Base-by-base conservation (phyloP, 2,329 filamentous ascomycete species). In the Neopestalotiopsis sp. region DNA sequence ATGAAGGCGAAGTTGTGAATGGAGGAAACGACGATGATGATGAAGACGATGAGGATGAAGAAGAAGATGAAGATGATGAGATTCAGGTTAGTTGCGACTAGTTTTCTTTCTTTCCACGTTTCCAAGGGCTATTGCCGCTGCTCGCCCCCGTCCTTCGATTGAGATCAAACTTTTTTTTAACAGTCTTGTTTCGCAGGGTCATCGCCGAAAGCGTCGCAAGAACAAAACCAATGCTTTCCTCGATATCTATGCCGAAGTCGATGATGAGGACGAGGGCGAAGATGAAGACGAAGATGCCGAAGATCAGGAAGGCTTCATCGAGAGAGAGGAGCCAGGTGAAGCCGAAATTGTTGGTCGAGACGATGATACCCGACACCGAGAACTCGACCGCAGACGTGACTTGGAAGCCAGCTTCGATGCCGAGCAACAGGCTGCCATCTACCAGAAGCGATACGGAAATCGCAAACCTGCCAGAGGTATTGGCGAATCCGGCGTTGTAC, bases 191-290 rank as follows among this genome's bases (percentile, higher is more conserved):
- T 70, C 42, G 56, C 69, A 89, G 88, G 84, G 86, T 69, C 88
- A 94, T 77, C 93, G 93, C 68, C 89, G 92, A 75, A 98, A 98
- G 81, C 92, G 95, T 69, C 91, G 91, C 79, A 90, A 89, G 79
- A 90, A 92, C 73, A 88, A 88, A 72, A 90, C 94, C 72, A 93
- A 94, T 75, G 91, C 92, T 76, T 98, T 98, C 89, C 91, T 99
- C 83, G 96, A 99, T 90, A 94, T 95, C 77, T 96, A 99, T 86
- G 96, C 96, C 79, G 96, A 98, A 83, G 96, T 99, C 74, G 96
- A 98, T 77, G 96, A 97, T 72, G 94, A 97, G 75, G 94, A 97
- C 75, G 93, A 94, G 73, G 91, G 89, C 73, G 93, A 93, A 71
- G 94, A 97, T 72, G 94, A 97, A 65, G 95, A 98, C 74, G 94